A percentile compares a stretch with the other conserved stretches of the same genome.
Evolutionary conservation across 768 basidiomycete species (phyloP).

Genomic region (Leccinum arenicola): DNA sequence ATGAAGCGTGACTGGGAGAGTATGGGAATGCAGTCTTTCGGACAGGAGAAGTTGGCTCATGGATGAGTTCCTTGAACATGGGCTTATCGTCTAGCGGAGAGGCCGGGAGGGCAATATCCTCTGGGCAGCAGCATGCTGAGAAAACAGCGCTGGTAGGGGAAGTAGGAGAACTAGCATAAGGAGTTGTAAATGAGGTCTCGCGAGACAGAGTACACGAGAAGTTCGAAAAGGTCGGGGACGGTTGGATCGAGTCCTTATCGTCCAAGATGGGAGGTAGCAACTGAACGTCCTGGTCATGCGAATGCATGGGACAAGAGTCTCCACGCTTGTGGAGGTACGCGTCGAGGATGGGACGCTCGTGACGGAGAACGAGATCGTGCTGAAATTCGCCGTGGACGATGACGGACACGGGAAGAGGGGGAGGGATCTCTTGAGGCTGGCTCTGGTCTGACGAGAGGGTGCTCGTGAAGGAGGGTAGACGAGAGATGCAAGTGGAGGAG

Average conservation of each 20-base stretch:
- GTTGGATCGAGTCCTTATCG: conserved; percentile 27
- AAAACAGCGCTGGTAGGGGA: conserved; percentile 24
- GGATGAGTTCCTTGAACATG: conserved; percentile 1
- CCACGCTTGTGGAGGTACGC: conserved; percentile 13
- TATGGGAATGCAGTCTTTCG: not conserved
- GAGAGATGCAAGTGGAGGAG: conserved; percentile 30
- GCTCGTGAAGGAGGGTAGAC: conserved; percentile 32
- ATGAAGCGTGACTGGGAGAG: conserved; percentile 6
- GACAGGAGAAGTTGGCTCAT: conserved; percentile 5
- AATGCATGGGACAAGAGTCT: conserved; percentile 10
- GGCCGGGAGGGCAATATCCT: conserved; percentile 25
- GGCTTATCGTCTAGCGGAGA: conserved; percentile 18
- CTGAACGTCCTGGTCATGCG: conserved; percentile 17
- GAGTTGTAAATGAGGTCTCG: conserved; percentile 25
- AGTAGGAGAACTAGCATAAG: conserved; percentile 19
- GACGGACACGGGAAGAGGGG: conserved; percentile 29
- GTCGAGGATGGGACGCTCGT: conserved; percentile 13
- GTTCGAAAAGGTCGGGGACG: conserved; percentile 27
- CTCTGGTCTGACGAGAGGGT: conserved; percentile 34
- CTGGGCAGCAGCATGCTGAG: conserved; percentile 16
- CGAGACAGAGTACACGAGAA: conserved; percentile 28
- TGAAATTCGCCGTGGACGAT: conserved; percentile 30
- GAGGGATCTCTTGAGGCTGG: conserved; percentile 24
- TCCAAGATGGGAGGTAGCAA: conserved; percentile 14
- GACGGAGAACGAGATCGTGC: conserved; percentile 22